phyloP scores from a whole-genome alignment of 345 rosid genomes.

The Hibiscus tridactylites region DNA sequence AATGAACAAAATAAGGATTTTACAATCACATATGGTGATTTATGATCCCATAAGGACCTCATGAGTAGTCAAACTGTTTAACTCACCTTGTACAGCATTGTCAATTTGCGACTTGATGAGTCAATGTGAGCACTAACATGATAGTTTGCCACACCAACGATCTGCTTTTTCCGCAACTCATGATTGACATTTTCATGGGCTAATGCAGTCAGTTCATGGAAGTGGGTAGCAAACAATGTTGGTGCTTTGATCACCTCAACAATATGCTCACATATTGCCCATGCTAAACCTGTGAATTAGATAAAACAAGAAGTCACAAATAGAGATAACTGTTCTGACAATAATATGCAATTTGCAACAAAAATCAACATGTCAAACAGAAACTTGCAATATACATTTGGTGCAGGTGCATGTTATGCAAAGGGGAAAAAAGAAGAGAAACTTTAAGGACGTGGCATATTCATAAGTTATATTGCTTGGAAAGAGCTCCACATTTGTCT shows the following conservation, averaged over 20 bases:
- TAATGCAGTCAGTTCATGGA: slow-evolving; percentile 93
- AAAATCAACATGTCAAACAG: not conserved
- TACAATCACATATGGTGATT: not conserved
- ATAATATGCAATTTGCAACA: not conserved
- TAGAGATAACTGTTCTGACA: not conserved
- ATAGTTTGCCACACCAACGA: slow-evolving; percentile 76
- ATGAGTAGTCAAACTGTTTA: not conserved
- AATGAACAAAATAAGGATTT: not conserved
- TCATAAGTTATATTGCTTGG: not conserved
- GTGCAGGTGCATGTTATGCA: not conserved
- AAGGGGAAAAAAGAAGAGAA: not conserved
- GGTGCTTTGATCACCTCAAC: slow-evolving; percentile 87
- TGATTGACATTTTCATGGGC: slow-evolving; percentile 44
- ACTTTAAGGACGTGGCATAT: not conserved
- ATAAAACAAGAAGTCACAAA: not conserved
- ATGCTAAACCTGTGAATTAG: slow-evolving; percentile 66
- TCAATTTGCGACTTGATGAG: slow-evolving; percentile 68
- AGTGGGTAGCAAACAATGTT: slow-evolving; percentile 91
- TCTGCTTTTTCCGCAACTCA: slow-evolving; percentile 32
- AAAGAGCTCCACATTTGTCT: not conserved
- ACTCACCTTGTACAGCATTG: slow-evolving; percentile 93
- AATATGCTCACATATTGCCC: slow-evolving; percentile 99
- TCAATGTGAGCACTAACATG: slow-evolving; percentile 98
- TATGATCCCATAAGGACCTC: not conserved
- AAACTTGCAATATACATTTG: not conserved